Evolutionary conservation across 352 stramenopile species (phyloP), one percentile per base, ranked within the genome.

Genomic region (Pythium plurisporium): DNA sequence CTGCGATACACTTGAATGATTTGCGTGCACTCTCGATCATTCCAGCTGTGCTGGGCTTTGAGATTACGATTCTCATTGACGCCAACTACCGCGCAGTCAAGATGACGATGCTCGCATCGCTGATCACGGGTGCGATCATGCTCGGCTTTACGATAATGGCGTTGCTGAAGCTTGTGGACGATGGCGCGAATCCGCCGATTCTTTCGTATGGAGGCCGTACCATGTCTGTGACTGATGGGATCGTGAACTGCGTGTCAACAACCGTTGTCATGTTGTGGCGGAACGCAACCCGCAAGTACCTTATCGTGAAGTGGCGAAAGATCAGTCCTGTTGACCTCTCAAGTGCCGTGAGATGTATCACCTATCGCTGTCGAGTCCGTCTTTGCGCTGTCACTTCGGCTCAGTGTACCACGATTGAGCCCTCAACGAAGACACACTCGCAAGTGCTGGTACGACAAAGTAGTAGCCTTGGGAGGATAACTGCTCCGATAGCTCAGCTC

Each of bases 1-100:
- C 30, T 10, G 45, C 26, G 5, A 9, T 43, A 10, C 44, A 56
- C 46, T 29, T 29, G 19, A 20, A 34, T n/a, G 64, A 70, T 36
- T 6, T 53, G 0, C 43, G 59, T 5, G 55, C 43, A 12, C 19
- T 47, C 2, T 14, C 23, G 5, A 6, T 64, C n/a, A 14, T 72
- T 1, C 47, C 59, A 2, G 38, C 48, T 1, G 23, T 43, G 7
- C 42, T 71, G 9, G 65, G 54, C n/a, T 53, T 51, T 22, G 45
- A 58, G 19, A 38, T 62, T 25, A 59, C 38, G 45, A 52, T 67
- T 31, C 67, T 72, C 22, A 30, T 64, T 14, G 60, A 76, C 50
- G 56, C 60, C 37, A 67, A 52, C 27, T 62, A 63, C 38, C 41
- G 54, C 36, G 46, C 47, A 2, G 46, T 61, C 2, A 31, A 19